These are phyloP conservation scores for Myotisia sp. DNA, from an alignment of 2,329 filamentous ascomycete genomes.

Conservation along the genomic window DNA sequence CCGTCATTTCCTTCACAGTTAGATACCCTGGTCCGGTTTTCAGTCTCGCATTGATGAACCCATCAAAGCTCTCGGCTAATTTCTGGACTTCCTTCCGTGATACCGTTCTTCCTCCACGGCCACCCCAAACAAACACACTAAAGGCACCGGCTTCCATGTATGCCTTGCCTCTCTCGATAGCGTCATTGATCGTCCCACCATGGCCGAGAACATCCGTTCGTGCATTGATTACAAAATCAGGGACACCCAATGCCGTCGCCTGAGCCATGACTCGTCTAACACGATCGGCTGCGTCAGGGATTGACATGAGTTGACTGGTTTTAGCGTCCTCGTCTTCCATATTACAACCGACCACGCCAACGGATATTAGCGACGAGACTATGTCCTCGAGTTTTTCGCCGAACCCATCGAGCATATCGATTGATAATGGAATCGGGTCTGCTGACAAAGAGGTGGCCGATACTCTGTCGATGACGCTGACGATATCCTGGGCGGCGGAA, in stretches of 20 bases:
- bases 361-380: conserved; percentile 28
- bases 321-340: conserved; percentile 38
- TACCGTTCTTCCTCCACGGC: conserved; percentile 24
- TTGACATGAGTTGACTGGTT: conserved; percentile 21
- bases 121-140: conserved; percentile 45
- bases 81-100: conserved; percentile 30
- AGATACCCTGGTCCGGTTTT: conserved; percentile 9
- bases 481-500: conserved; percentile 30
- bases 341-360: conserved; percentile 41
- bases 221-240: conserved; percentile 41
- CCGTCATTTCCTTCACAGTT: conserved; percentile 7
- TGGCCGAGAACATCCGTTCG: conserved; percentile 37
- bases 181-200: conserved; percentile 30
- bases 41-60: conserved; percentile 21
- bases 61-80: conserved; percentile 34
- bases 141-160: conserved; percentile 42
- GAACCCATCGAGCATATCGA: conserved; percentile 45
- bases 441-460: not conserved
- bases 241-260: conserved; percentile 33
- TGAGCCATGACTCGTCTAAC: conserved; percentile 31
- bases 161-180: conserved; percentile 36
- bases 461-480: conserved; percentile 23
- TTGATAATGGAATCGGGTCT: conserved; percentile 32
- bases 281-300: conserved; percentile 33
- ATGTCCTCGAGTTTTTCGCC: conserved; percentile 31